These are phyloP conservation scores for Apiospora pterosperma DNA, from an alignment of 2,329 filamentous ascomycete genomes.

Conservation along the genomic window DNA sequence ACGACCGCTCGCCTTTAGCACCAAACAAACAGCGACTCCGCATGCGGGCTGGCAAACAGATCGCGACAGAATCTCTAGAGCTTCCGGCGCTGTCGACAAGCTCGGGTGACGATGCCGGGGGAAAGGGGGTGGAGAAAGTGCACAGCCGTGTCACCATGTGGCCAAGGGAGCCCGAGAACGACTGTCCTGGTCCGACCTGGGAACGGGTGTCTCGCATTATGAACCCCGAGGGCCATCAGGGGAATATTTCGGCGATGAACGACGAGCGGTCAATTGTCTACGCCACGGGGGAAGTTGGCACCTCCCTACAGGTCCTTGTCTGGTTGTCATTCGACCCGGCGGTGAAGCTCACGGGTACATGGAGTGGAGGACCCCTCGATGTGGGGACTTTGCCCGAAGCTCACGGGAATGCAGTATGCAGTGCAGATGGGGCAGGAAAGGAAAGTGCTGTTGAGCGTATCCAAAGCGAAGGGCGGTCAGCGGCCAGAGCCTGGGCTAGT, in stretches of 20 bases:
- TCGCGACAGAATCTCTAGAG: constrained; percentile 21
- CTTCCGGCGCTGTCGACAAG: neutral
- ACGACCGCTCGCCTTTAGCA: constrained; percentile 39
- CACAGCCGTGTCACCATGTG: no score
- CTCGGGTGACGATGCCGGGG: neutral
- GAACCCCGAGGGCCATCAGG: constrained; percentile 15
- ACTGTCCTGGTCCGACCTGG: constrained; percentile 9
- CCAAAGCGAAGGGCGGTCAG: no score
- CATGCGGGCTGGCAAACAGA: constrained; percentile 46
- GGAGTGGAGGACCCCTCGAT: no score
- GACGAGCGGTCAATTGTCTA: constrained; percentile 26
- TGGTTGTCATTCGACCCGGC: constrained; percentile 27
- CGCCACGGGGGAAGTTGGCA: constrained; percentile 14
- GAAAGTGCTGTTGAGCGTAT: no score
- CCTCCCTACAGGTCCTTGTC: constrained; percentile 19
- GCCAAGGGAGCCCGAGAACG: constrained; percentile 17
- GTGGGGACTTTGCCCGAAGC: no score
- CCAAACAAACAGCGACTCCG: constrained; percentile 36
- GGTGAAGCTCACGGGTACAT: constrained; percentile 13
- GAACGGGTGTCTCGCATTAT: constrained; percentile 18
- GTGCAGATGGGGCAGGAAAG: no score
- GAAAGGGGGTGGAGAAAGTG: constrained; percentile 7
- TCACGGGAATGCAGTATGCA: no score
- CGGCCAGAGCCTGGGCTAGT: no score
- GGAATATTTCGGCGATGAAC: constrained; percentile 17